Percentiles rank a stretch among this genome's conserved stretches.
Conservation (phyloP, 2,329 filamentous ascomycete genomes). For the Colletotrichum sublineola region DNA sequence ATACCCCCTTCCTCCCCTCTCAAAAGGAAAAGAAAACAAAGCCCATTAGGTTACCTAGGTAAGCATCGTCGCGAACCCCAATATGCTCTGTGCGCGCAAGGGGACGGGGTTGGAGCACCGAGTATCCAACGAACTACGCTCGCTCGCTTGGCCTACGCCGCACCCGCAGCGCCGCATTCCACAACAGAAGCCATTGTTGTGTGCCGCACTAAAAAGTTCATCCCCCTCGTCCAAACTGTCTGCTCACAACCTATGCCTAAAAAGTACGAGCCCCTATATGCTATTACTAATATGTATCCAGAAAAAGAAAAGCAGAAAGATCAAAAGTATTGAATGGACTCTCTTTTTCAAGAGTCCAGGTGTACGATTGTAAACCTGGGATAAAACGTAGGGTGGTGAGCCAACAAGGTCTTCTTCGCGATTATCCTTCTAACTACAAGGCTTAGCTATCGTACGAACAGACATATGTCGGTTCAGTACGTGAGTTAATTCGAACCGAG, state of each 20-base stretch:
- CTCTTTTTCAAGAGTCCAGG: no score
- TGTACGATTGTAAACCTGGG: no score
- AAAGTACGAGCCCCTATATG: conserved; percentile 4
- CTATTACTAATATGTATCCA: not conserved
- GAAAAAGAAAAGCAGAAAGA: not conserved
- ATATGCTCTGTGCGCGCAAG: not conserved
- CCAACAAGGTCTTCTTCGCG: no score
- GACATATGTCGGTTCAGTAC: no score
- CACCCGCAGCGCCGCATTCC: conserved; percentile 7
- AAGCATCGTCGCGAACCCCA: no score
- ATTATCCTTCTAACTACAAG: no score
- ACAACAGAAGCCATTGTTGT: not conserved
- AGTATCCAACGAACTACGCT: not conserved
- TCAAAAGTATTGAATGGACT: not conserved
- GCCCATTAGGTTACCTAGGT: not conserved
- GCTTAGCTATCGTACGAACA: no score
- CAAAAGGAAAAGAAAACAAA: not conserved
- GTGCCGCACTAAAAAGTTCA: not conserved
- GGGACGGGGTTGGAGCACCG: not conserved
- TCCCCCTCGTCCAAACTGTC: not conserved
- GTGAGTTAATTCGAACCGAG: no score
- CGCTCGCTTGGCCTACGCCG: conserved; percentile 13
- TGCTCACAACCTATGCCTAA: conserved; percentile 5
- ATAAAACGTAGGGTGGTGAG: no score
- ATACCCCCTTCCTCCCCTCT: conserved; percentile 7